These are phyloP conservation scores for Mycena olivaceomarginata DNA, from an alignment of 768 basidiomycete species.

Conservation along the genomic window DNA sequence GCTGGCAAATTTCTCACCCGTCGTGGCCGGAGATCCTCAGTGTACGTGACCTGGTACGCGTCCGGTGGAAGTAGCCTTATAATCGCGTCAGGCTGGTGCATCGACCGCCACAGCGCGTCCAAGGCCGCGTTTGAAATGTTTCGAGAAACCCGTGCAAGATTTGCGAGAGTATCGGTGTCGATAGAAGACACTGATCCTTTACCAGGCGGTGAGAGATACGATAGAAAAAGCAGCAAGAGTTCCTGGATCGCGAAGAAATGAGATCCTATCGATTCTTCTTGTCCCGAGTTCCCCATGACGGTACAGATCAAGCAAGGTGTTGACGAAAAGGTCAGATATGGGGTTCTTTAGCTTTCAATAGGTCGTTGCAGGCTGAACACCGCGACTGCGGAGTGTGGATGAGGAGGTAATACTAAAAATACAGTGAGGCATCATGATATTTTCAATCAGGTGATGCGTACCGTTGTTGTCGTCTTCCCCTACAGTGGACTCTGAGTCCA, in stretches of 20 bases:
- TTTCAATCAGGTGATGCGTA: no score
- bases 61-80: conserved; percentile 34
- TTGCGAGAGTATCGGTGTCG: conserved; percentile 35
- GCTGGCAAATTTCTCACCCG: conserved; percentile 1
- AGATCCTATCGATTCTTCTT: conserved; percentile 37
- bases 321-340: no score
- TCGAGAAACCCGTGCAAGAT: conserved; percentile 39
- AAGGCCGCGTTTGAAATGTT: conserved; percentile 38
- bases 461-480: no score
- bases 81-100: conserved; percentile 39
- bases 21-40: background rate
- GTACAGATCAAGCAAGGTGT: no score
- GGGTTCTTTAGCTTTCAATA: no score
- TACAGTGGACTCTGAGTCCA: no score
- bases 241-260: conserved; percentile 42
- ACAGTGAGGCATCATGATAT: no score
- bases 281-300: background rate
- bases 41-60: conserved; percentile 10
- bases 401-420: no score
- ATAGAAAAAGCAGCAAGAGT: conserved; percentile 38
- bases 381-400: no score
- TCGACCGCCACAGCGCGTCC: conserved; percentile 38
- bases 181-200: conserved; percentile 28
- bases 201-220: conserved; percentile 32
- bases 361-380: no score